These are phyloP conservation scores for Trypanosoma rangeli DNA, from an alignment of 208 protist genomes.

Conservation along the genomic window DNA sequence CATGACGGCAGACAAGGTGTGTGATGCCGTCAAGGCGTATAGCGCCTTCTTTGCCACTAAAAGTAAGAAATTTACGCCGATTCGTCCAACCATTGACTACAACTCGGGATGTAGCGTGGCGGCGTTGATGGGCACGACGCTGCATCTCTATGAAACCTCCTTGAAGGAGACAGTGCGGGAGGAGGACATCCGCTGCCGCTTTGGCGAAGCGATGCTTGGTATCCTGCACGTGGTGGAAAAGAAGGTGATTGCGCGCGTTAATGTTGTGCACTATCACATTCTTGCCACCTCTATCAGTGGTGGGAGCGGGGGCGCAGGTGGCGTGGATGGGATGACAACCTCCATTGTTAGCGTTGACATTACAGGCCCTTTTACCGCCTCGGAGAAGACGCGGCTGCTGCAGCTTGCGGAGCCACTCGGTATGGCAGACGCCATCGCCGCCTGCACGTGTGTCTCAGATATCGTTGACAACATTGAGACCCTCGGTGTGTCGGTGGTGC, in stretches of 20 bases:
- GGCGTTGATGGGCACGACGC: conserved; percentile 58
- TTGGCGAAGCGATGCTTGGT: conserved; percentile 81
- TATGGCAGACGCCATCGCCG: conserved; percentile 45
- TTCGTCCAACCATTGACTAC: conserved; percentile 59
- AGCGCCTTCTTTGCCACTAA: conserved; percentile 58
- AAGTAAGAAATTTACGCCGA: conserved; percentile 51
- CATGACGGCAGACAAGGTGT: conserved; percentile 55
- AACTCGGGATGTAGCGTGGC: conserved; percentile 79
- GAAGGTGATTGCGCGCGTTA: conserved; percentile 60
- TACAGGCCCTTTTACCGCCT: conserved; percentile 56
- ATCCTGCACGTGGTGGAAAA: conserved; percentile 62
- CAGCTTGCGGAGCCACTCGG: conserved; percentile 71
- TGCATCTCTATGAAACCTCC: conserved; percentile 87
- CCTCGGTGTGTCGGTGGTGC: conserved; percentile 57
- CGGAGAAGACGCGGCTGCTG: conserved; percentile 49
- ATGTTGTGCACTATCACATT: conserved; percentile 84
- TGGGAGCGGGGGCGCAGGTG: conserved; percentile 16
- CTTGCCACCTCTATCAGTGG: conserved; percentile 59
- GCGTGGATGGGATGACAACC: conserved; percentile 30
- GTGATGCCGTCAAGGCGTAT: conserved; percentile 57
- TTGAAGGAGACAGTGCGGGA: conserved; percentile 65
- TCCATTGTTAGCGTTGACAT: conserved; percentile 70
- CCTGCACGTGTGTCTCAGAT: conserved; percentile 68
- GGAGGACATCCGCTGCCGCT: conserved; percentile 72
- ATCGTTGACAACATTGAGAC: conserved; percentile 67